These are phyloP conservation scores for Phytophthora foliorum DNA, from an alignment of 352 stramenopile genomes.

Conservation along the genomic window DNA sequence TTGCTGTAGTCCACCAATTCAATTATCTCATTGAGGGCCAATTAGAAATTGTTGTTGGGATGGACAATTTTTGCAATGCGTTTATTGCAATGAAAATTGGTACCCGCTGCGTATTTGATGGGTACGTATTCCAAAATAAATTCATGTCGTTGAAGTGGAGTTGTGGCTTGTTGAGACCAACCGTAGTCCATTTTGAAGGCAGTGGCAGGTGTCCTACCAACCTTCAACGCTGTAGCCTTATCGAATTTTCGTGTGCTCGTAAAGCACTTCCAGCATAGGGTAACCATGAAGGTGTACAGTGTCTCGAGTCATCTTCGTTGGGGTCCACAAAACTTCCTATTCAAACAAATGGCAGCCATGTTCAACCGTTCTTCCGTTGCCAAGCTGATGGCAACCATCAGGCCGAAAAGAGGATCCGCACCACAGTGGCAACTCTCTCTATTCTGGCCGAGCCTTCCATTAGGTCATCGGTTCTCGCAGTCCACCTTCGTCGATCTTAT, in stretches of 20 bases:
- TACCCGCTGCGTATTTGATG: background rate
- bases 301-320: constrained; percentile 1
- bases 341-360: background rate
- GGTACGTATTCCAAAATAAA: background rate
- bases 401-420: background rate
- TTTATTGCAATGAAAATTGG: constrained; percentile 5
- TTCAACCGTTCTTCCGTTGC: constrained; percentile 2
- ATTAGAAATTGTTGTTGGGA: background rate
- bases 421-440: background rate
- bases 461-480: background rate
- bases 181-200: background rate
- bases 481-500: constrained; percentile 19
- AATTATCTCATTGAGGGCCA: constrained; percentile 1
- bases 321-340: background rate
- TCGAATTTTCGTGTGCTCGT: background rate
- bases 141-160: background rate
- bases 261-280: background rate
- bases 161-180: background rate
- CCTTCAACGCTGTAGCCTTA: background rate
- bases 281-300: background rate
- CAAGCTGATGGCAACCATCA: constrained; percentile 1
- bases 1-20: background rate
- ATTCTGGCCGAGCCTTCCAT: background rate
- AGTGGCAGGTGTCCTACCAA: background rate
- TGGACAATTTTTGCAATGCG: constrained; percentile 1